Conservation (phyloP, 805 yeast species). For the Ogataea glucozyma region DNA sequence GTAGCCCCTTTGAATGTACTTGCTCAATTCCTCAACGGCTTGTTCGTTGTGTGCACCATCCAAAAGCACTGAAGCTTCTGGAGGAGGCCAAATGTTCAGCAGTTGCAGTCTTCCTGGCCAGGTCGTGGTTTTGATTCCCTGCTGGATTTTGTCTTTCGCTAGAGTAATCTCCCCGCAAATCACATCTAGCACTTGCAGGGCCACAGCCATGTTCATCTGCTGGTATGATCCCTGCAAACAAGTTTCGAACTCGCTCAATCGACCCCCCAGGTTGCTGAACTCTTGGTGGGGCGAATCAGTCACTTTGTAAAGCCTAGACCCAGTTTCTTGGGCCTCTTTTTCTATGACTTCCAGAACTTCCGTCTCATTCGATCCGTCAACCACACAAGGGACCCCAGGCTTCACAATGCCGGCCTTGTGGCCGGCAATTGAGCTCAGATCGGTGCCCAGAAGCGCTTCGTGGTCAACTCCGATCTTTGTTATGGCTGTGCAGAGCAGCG, state of each 20-base stretch:
- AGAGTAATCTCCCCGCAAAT: slow-evolving; percentile 28
- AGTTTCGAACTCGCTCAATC: slow-evolving; percentile 32
- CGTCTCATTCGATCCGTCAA: slow-evolving; percentile 65
- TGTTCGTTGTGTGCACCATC: slow-evolving; percentile 95
- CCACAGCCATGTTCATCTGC: slow-evolving; percentile 63
- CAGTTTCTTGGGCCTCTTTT: slow-evolving; percentile 35
- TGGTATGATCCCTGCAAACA: slow-evolving; percentile 79
- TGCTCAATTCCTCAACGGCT: slow-evolving; percentile 74
- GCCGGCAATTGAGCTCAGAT: slow-evolving; percentile 62
- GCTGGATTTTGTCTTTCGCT: slow-evolving; percentile 33
- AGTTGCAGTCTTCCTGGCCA: slow-evolving; percentile 92
- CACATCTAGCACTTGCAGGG: slow-evolving; percentile 55
- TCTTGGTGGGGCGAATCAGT: slow-evolving; percentile 5
- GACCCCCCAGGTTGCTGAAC: slow-evolving; percentile 8
- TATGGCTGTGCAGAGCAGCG: slow-evolving; percentile 65
- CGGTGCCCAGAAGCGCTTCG: slow-evolving; percentile 69
- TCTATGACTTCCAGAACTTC: slow-evolving; percentile 51
- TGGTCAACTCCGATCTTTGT: slow-evolving; percentile 89
- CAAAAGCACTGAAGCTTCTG: slow-evolving; percentile 46
- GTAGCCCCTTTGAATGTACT: slow-evolving; percentile 42
- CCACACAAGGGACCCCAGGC: slow-evolving; percentile 56
- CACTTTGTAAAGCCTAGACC: slow-evolving; percentile 32
- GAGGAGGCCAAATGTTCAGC: slow-evolving; percentile 35
- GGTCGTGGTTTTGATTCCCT: slow-evolving; percentile 54
- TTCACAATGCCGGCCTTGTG: slow-evolving; percentile 90